Percentiles rank a stretch among this genome's conserved stretches.
These are phyloP conservation scores for Colletotrichum cuscutae DNA, from an alignment of 2,329 filamentous ascomycete species.

Conservation along the genomic window DNA sequence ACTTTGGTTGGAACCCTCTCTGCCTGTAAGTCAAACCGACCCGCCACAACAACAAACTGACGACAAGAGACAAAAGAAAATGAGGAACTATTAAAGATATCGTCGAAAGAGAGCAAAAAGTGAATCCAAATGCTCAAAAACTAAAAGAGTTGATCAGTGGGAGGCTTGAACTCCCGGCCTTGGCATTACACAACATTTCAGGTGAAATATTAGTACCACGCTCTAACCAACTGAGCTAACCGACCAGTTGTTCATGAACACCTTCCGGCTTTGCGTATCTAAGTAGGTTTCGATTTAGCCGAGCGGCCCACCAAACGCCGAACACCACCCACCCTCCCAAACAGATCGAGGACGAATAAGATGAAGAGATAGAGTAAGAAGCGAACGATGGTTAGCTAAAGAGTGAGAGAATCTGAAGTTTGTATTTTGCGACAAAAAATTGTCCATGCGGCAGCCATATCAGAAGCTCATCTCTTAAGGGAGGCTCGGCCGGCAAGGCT, in stretches of 20 bases:
- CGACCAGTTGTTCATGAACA: neutral
- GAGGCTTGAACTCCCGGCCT: neutral
- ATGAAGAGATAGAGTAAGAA: neutral
- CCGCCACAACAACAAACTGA: no score
- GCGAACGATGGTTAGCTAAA: neutral
- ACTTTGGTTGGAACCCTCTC: no score
- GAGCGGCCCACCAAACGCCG: no score
- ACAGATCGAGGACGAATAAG: neutral
- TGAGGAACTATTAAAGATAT: no score
- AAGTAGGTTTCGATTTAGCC: fast-evolving
- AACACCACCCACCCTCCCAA: neutral
- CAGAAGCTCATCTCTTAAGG: neutral
- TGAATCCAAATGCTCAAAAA: fast-evolving
- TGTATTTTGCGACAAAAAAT: neutral
- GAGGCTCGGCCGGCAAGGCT: conserved; percentile 4
- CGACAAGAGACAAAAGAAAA: no score
- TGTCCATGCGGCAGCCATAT: conserved; percentile 1
- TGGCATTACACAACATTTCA: neutral
- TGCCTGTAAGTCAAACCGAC: no score
- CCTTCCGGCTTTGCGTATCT: fast-evolving
- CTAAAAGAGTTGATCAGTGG: neutral
- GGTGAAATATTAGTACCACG: neutral
- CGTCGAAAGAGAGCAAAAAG: no score
- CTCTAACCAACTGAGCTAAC: neutral
- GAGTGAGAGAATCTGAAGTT: neutral